These are phyloP conservation scores for Emericellopsis terricola DNA, from an alignment of 495 filamentous ascomycete species.

Conservation along the genomic window DNA sequence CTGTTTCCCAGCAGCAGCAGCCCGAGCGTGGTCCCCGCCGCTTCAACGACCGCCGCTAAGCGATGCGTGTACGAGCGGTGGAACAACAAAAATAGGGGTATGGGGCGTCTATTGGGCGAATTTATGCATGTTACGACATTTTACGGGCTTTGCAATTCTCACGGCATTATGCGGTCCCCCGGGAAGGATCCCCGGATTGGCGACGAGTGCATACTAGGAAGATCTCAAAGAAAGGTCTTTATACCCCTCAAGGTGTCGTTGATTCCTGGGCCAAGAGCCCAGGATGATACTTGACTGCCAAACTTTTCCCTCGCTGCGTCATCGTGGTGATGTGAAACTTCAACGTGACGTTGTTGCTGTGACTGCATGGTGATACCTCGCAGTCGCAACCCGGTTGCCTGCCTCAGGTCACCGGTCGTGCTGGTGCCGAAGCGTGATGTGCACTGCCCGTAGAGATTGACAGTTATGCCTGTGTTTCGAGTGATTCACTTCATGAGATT, in stretches of 20 bases:
- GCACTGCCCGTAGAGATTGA: too few species aligned
- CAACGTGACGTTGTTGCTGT: too few species aligned
- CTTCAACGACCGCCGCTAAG: constrained; percentile 20
- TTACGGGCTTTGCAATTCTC: constrained; percentile 14
- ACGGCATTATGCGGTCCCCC: constrained; percentile 8
- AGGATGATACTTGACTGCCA: constrained; percentile 91
- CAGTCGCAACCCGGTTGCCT: too few species aligned
- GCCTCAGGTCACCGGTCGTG: too few species aligned
- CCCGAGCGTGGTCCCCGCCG: constrained; percentile 52
- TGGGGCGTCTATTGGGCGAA: constrained; percentile 9
- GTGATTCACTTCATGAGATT: constrained; percentile 6
- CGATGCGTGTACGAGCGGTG: constrained; percentile 28
- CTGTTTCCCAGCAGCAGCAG: constrained; percentile 73
- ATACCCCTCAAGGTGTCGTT: constrained; percentile 71
- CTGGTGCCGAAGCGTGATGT: too few species aligned
- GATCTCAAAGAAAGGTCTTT: constrained; percentile 33
- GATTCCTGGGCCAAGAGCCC: constrained; percentile 38
- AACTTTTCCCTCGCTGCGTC: constrained; percentile 18
- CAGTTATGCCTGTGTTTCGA: too few species aligned
- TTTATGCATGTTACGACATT: constrained; percentile 16
- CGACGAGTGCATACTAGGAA: constrained; percentile 31
- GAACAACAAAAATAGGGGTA: constrained; percentile 5
- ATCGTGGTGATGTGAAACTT: too few species aligned
- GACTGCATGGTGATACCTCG: too few species aligned
- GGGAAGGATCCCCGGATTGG: too few species aligned